Base-by-base conservation (phyloP, 371 early-diverging fungal species). In the Syncephalis plumigaleata region DNA sequence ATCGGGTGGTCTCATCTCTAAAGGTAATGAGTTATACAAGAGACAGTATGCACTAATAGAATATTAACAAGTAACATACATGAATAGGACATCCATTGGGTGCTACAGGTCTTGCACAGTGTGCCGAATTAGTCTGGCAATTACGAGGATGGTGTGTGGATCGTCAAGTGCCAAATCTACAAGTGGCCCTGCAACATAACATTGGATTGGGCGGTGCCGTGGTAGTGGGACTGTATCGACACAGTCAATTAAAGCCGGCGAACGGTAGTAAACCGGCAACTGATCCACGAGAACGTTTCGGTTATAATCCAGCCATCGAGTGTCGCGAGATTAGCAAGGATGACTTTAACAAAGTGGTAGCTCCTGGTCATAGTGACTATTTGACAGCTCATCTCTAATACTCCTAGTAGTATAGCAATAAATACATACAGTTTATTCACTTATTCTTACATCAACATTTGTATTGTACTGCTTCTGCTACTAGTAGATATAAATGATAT, bases 51-150 rank as follows among this genome's bases (percentile, higher is more conserved):
- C 31, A 31, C 31, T 31, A 31, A 11, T 31, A 4, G 31, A 7
- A 11, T 31, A 11, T n/a, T 11, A 31, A 31, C 11, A 31, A 11
- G n/a, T 31, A 31, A 31, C 11, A 31, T 11, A 31, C 11, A 4
- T 31, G 31, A 7, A 31, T 31, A 31, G 31, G 85, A 5, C 83
- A 85, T 58, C 83, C 85, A 26, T 61, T 85, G 3, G 83, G 85
- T 16, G 82, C 86, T 25, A 85, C 86, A 18, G 86, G 86, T 24
- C 52, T 84, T 38, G 85, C 83, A 22, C 82, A 84, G 61, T 82
- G 83, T 62, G 55, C 73, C 44, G 81, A 73, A 57, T 45, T 66
- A 42, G 54, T 67, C 15, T 77, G 77, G 77, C 80, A 80, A 57
- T 46, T 71, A 42, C 73, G 81, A 48, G 66, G 73, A 47, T 80